These are phyloP conservation scores for Cadophora luteo-olivacea DNA, from an alignment of 2,329 filamentous ascomycete genomes.

Conservation along the genomic window DNA sequence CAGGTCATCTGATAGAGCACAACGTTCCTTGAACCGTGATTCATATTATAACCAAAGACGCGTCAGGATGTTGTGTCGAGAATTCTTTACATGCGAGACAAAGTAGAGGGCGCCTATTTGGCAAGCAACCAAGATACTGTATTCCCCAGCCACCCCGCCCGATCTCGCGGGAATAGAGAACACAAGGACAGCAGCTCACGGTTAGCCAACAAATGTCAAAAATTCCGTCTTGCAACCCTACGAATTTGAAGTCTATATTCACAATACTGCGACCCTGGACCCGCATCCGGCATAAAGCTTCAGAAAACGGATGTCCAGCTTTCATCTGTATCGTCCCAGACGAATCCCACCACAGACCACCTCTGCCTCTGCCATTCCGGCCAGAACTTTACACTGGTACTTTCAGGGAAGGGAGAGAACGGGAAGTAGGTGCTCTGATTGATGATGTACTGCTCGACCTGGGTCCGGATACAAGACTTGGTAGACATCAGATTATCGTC, in stretches of 20 bases:
- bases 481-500: background rate
- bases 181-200: too few species aligned
- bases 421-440: background rate
- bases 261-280: background rate
- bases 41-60: too few species aligned
- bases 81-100: too few species aligned
- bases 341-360: background rate
- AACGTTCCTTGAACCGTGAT: too few species aligned
- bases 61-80: too few species aligned
- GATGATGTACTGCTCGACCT: background rate
- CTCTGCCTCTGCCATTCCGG: background rate
- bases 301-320: background rate
- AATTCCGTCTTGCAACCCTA: too few species aligned
- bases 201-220: too few species aligned
- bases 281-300: background rate
- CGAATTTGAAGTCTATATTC: background rate
- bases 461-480: background rate
- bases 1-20: too few species aligned
- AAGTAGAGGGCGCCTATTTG: too few species aligned
- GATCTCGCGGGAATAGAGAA: too few species aligned
- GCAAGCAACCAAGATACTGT: too few species aligned
- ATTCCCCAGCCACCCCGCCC: too few species aligned
- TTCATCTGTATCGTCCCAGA: background rate
- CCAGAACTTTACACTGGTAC: background rate
- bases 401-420: background rate